These are phyloP conservation scores for Fusarium continuum DNA, from an alignment of 2,329 filamentous ascomycete genomes.

Conservation along the genomic window DNA sequence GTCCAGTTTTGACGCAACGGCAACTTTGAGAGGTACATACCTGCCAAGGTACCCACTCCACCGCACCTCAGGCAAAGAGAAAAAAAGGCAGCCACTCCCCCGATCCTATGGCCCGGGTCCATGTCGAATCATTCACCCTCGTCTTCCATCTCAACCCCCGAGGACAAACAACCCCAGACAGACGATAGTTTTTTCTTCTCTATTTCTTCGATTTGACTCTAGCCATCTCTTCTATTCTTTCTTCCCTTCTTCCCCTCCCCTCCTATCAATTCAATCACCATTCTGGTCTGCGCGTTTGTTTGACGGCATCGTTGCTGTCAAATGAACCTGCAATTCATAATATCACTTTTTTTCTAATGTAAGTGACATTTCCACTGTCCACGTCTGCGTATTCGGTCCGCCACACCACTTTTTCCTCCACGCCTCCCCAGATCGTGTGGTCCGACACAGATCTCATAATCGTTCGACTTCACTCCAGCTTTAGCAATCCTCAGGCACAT, in stretches of 20 bases:
- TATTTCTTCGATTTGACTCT: constrained; percentile 29
- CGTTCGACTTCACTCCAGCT: constrained; percentile 37
- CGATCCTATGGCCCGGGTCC: constrained; percentile 34
- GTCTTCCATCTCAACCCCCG: constrained; percentile 35
- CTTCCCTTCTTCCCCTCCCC: constrained; percentile 25
- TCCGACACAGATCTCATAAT: constrained; percentile 43
- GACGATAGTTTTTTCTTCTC: constrained; percentile 38
- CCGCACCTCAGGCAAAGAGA: constrained; percentile 43
- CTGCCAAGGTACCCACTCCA: constrained; percentile 30
- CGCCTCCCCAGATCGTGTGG: constrained; percentile 40
- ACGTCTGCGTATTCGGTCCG: constrained; percentile 24
- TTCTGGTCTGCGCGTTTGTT: constrained; percentile 80
- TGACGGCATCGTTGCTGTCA: constrained; percentile 87
- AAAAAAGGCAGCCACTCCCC: constrained; percentile 45
- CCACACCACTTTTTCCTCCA: constrained; percentile 32
- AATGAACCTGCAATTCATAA: constrained; percentile 93
- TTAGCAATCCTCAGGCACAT: constrained; percentile 38
- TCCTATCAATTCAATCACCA: constrained; percentile 35
- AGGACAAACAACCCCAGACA: constrained; percentile 41
- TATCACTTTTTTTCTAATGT: constrained; percentile 69
- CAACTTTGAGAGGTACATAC: too few relatives aligned
- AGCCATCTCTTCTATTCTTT: constrained; percentile 35
- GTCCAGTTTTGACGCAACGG: constrained; percentile 20
- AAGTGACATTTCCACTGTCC: constrained; percentile 49
- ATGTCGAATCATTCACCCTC: constrained; percentile 37